These are phyloP conservation scores for Cryoendolithus antarcticus DNA, from an alignment of 2,329 filamentous ascomycete genomes.

Conservation along the genomic window DNA sequence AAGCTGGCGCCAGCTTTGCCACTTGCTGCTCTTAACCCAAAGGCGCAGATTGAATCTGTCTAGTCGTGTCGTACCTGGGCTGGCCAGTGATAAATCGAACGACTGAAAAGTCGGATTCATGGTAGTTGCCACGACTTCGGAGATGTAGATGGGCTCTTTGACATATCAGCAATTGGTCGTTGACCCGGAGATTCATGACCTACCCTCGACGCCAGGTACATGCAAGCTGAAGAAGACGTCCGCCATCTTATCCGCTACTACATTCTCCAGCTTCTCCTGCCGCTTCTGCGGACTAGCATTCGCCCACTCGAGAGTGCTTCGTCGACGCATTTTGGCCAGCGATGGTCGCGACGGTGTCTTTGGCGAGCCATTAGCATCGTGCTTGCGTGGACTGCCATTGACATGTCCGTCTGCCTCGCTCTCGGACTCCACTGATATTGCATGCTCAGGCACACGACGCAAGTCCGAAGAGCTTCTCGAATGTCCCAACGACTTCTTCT, in stretches of 20 bases:
- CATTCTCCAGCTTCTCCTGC: constrained; percentile 65
- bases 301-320: constrained; percentile 52
- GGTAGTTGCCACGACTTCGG: constrained; percentile 65
- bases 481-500: constrained; percentile 38
- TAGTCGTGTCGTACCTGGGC: constrained; percentile 51
- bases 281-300: constrained; percentile 46
- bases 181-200: constrained; percentile 4
- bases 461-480: constrained; percentile 49
- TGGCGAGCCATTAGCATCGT: constrained; percentile 6
- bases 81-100: constrained; percentile 60
- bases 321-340: constrained; percentile 33
- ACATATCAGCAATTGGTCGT: constrained; percentile 8
- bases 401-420: neutral
- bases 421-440: constrained; percentile 7
- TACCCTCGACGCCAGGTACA: constrained; percentile 40
- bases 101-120: constrained; percentile 84
- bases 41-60: constrained; percentile 56
- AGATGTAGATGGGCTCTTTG: constrained; percentile 73
- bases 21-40: constrained; percentile 53
- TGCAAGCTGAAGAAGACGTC: constrained; percentile 85
- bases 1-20: constrained; percentile 49
- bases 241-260: constrained; percentile 60
- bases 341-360: constrained; percentile 23
- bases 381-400: neutral
- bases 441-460: constrained; percentile 20